Conservation (phyloP, 2,329 filamentous ascomycete genomes). For the Calonectria naviculata region DNA sequence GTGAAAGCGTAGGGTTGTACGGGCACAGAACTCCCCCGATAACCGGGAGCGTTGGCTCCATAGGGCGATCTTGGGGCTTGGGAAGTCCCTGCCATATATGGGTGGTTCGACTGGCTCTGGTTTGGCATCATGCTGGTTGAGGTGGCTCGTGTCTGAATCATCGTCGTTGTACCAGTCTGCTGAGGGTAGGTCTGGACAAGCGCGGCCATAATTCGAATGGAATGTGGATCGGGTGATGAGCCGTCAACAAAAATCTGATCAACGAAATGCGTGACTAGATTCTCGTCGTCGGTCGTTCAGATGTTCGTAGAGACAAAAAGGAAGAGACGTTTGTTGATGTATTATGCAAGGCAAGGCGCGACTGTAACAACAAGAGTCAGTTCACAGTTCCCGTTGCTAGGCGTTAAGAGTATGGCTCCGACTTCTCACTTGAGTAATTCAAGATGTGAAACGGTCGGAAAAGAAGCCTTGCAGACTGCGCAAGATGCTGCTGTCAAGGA, state of each 20-base stretch:
- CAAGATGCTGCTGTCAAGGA: background rate
- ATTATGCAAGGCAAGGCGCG: conserved; percentile 26
- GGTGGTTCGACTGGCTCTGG: conserved; percentile 62
- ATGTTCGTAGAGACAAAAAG: conserved; percentile 8
- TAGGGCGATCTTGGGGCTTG: conserved; percentile 47
- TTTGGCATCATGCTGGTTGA: conserved; percentile 63
- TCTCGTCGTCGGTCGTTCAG: conserved; percentile 25
- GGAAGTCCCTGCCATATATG: conserved; percentile 56
- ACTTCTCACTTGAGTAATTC: background rate
- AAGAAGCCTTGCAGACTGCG: background rate
- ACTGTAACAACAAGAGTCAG: conserved; percentile 16
- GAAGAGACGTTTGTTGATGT: conserved; percentile 23
- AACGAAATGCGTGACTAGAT: conserved; percentile 22
- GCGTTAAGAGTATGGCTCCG: background rate
- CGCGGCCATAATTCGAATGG: conserved; percentile 76
- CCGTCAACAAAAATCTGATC: conserved; percentile 34
- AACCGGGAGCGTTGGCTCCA: conserved; percentile 55
- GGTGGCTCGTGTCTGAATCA: conserved; percentile 79
- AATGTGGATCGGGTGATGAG: conserved; percentile 8
- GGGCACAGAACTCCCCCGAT: conserved; percentile 67
- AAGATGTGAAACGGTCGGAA: background rate
- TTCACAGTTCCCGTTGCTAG: background rate
- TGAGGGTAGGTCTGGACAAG: conserved; percentile 85
- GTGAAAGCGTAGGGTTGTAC: conserved; percentile 84
- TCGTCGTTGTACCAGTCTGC: conserved; percentile 77